These are phyloP conservation scores for Pythium volutum DNA, from an alignment of 352 stramenopile species.

Conservation along the genomic window DNA sequence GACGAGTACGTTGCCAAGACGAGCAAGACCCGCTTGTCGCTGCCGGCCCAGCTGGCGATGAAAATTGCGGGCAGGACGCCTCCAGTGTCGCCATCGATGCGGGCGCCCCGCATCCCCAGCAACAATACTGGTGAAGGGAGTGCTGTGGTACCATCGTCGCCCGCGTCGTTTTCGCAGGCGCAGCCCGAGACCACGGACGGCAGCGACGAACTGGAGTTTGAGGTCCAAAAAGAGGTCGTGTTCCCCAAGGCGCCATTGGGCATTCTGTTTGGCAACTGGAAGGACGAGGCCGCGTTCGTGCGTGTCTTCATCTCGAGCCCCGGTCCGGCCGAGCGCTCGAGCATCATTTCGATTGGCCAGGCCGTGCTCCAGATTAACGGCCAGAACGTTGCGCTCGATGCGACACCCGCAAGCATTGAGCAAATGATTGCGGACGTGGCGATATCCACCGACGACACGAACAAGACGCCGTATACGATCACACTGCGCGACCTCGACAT, in stretches of 20 bases:
- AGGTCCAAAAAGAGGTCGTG: slow-evolving; percentile 42
- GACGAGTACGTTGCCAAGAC: slow-evolving; percentile 52
- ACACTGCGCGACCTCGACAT: slow-evolving; percentile 79
- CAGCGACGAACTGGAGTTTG: slow-evolving; percentile 18
- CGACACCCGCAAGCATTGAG: slow-evolving; percentile 53
- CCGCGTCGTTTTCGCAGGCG: neutral
- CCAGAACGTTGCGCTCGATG: slow-evolving; percentile 49
- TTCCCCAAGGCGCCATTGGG: slow-evolving; percentile 67
- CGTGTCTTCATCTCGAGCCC: slow-evolving; percentile 78
- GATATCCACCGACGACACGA: slow-evolving; percentile 3
- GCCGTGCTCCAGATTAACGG: slow-evolving; percentile 79
- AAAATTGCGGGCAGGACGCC: neutral
- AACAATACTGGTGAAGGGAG: neutral
- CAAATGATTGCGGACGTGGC: slow-evolving; percentile 64
- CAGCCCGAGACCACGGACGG: neutral
- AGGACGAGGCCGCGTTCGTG: slow-evolving; percentile 75
- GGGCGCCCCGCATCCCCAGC: neutral
- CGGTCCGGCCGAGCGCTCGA: slow-evolving; percentile 66
- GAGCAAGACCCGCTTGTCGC: neutral
- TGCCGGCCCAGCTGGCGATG: neutral
- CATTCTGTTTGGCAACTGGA: slow-evolving; percentile 82
- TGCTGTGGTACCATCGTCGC: neutral
- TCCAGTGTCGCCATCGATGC: neutral
- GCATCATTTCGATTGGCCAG: slow-evolving; percentile 54
- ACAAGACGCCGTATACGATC: slow-evolving; percentile 42